Base-by-base conservation (phyloP, 192 early-diverging fungal species). In the Thamnidium elegans region DNA sequence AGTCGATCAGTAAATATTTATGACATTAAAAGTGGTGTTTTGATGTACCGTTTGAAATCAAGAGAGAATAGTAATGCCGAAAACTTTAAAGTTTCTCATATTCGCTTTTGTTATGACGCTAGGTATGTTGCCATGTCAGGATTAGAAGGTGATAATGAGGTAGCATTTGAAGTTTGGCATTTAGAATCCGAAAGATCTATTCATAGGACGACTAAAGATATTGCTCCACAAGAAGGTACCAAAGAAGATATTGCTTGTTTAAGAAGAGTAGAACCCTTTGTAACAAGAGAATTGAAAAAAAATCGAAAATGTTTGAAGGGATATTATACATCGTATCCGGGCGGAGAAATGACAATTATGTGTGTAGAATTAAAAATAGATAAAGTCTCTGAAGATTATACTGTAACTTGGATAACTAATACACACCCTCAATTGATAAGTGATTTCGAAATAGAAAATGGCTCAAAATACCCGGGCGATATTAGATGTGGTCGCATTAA, bases 51-150 rank as follows among this genome's bases (percentile, higher is more conserved):
- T 7, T 47, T 47, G 13, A 2, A 47, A 7, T n/a, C 45, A n/a
- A 47, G 45, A 7, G 19, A 4, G 10, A 20, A 17, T 10, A 21
- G 13, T 21, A 10, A 7, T 13, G 39, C 11, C 13, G 1, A 9
- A 11, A 26, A 9, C 1, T 55, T 32, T 3, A 55, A 7, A 55
- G 15, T 55, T 4, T 32, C 54, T n/a, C 32, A 36, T 36, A 55
- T 55, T 26, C 54, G 54, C 2, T 58, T 58, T 13, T 43, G 34
- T 58, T 19, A 39, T 36, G 20, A 58, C 20, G 56, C 19, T 4
- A 30, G 39, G 7, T 43, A 43, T 23, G 10, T 58, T 7, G 39
- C 34, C 20, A 44, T 58, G 11, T 39, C 19, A 10, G 56, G 56
- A 43, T 44, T 4, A 1, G 39, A 23, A 26, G 17, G 19, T 9